Evolutionary conservation across 2,329 filamentous ascomycete genomes (phyloP).

Genomic region (Curvularia sp.): DNA sequence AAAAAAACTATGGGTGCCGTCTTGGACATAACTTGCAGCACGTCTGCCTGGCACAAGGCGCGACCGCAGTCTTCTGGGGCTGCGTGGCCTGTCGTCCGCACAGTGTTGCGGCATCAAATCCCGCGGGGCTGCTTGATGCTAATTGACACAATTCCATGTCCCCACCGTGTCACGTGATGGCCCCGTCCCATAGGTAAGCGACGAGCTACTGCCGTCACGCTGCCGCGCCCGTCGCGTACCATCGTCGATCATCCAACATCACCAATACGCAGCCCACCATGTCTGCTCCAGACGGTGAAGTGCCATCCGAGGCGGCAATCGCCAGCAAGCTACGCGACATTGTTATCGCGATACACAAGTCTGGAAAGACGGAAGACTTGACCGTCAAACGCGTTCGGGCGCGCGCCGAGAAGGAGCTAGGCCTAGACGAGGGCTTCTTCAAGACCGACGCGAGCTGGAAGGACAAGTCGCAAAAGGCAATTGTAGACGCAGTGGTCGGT

Average conservation of each 20-base stretch:
- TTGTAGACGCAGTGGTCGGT: constrained; percentile 43
- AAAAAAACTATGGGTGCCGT: not conserved
- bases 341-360: constrained; percentile 52
- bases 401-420: constrained; percentile 60
- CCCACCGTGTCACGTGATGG: constrained; percentile 20
- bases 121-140: constrained; percentile 1
- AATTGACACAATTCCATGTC: constrained; percentile 19
- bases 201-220: not conserved
- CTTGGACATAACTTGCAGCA: no score
- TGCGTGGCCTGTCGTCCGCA: not conserved
- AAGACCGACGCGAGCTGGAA: constrained; percentile 63
- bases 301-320: constrained; percentile 50
- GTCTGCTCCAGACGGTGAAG: constrained; percentile 39
- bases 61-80: not conserved
- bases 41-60: no score
- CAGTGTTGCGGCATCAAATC: not conserved
- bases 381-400: constrained; percentile 65
- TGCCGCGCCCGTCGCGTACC: constrained; percentile 13
- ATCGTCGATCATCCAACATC: constrained; percentile 14
- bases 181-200: not conserved
- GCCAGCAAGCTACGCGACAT: constrained; percentile 52
- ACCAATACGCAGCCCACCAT: constrained; percentile 33
- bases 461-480: constrained; percentile 56
- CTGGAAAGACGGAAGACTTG: constrained; percentile 58
- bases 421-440: constrained; percentile 62